Conservation (phyloP, 805 yeast species). For the Lachancea sp. region DNA sequence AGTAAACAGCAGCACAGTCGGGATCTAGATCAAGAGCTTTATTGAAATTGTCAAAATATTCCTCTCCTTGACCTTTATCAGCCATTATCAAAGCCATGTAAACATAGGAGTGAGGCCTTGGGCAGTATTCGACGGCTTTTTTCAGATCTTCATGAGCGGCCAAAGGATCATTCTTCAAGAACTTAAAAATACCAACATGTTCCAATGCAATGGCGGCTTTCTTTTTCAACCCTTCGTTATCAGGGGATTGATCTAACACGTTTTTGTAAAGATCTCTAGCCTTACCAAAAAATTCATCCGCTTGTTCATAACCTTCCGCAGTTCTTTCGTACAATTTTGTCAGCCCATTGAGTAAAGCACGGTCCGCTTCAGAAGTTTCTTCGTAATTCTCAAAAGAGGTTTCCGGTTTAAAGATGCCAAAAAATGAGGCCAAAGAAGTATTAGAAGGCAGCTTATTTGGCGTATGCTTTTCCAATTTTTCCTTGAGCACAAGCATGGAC, state of each 20-base stretch:
- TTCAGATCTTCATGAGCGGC: conserved; percentile 59
- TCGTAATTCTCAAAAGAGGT: conserved; percentile 43
- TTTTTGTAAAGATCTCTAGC: conserved; percentile 45
- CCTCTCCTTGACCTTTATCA: conserved; percentile 66
- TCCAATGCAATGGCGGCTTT: conserved; percentile 70
- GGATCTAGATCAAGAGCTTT: conserved; percentile 66
- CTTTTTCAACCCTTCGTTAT: conserved; percentile 27
- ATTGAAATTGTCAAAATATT: conserved; percentile 65
- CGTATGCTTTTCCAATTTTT: conserved; percentile 39
- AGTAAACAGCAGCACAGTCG: conserved; percentile 72
- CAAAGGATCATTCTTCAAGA: conserved; percentile 67
- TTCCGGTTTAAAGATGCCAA: conserved; percentile 72
- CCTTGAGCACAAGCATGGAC: conserved; percentile 66
- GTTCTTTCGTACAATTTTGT: conserved; percentile 44
- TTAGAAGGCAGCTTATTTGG: conserved; percentile 62
- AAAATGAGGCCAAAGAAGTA: conserved; percentile 77
- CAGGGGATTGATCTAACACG: conserved; percentile 22
- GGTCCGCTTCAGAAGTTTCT: conserved; percentile 55
- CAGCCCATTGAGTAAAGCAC: conserved; percentile 59
- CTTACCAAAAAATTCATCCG: conserved; percentile 44
- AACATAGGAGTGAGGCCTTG: conserved; percentile 78
- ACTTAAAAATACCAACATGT: conserved; percentile 74
- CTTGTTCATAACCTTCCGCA: conserved; percentile 33
- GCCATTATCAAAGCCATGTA: conserved; percentile 77
- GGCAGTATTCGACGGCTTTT: conserved; percentile 56